Evolutionary conservation across 2,329 filamentous ascomycete genomes (phyloP).

Genomic region (Phialophora tarda): DNA sequence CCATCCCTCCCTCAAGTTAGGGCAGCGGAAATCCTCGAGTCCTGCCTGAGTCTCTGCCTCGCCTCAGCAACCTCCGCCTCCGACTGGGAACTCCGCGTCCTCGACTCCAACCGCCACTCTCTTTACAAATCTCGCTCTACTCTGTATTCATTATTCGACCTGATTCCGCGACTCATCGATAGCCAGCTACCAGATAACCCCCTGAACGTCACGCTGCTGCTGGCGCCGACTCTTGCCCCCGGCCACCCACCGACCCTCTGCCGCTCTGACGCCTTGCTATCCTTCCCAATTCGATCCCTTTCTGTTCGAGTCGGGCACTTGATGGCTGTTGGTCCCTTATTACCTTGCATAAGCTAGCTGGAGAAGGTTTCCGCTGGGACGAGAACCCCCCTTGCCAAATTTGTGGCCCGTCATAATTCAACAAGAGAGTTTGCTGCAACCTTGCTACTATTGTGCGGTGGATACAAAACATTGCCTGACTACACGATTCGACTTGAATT

Average conservation of each 20-base stretch:
- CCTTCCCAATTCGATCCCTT: background rate
- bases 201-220: background rate
- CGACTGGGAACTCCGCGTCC: slow-evolving; percentile 27
- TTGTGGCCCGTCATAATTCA: background rate
- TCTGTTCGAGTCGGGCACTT: slow-evolving; percentile 14
- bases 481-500: background rate
- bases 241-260: background rate
- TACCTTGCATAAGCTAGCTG: slow-evolving; percentile 17
- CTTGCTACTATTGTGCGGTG: background rate
- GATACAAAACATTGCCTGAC: background rate
- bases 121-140: slow-evolving; percentile 24
- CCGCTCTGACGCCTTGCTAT: background rate
- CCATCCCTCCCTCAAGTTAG: background rate
- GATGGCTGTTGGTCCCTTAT: slow-evolving; percentile 21
- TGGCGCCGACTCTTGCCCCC: slow-evolving; percentile 7
- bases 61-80: slow-evolving; percentile 29
- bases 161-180: background rate
- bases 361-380: slow-evolving; percentile 7
- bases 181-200: background rate
- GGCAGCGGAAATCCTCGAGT: slow-evolving; percentile 19
- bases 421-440: background rate
- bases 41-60: slow-evolving; percentile 24
- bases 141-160: slow-evolving; percentile 6
- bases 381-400: background rate
- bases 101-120: slow-evolving; percentile 33